phyloP scores from a whole-genome alignment of 345 rosid species.

The Arabidopsis suecica region DNA sequence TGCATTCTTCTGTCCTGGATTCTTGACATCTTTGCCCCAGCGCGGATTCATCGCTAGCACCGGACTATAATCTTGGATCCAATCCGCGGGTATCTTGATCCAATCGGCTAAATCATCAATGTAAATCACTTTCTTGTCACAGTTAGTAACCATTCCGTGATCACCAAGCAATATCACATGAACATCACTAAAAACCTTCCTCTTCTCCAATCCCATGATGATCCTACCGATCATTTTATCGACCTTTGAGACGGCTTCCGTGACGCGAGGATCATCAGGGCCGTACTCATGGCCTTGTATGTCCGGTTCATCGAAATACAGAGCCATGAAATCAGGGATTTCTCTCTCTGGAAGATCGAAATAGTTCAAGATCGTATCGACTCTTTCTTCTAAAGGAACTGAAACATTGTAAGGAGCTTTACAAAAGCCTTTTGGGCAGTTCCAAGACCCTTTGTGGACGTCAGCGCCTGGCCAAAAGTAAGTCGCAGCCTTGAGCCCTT shows the following conservation, averaged over 20 bases:
- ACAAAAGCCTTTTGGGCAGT: constrained; percentile 65
- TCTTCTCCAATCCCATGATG: constrained; percentile 68
- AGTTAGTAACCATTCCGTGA: constrained; percentile 91
- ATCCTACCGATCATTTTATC: constrained; percentile 78
- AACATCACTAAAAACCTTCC: constrained; percentile 79
- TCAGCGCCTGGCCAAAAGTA: constrained; percentile 97
- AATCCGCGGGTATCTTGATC: constrained; percentile 61
- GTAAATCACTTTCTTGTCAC: constrained; percentile 75
- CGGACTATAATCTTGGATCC: constrained; percentile 71
- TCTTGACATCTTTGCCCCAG: constrained; percentile 45
- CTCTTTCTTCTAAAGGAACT: constrained; percentile 77
- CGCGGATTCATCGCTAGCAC: constrained; percentile 75
- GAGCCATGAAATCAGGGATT: constrained; percentile 70
- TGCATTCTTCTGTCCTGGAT: constrained; percentile 26
- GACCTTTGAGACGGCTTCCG: constrained; percentile 62
- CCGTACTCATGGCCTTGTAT: constrained; percentile 86
- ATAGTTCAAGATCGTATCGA: constrained; percentile 70
- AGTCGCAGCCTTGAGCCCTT: constrained; percentile 78
- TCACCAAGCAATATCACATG: constrained; percentile 81
- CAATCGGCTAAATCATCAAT: constrained; percentile 73
- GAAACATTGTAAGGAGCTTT: constrained; percentile 60
- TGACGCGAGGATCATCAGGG: constrained; percentile 80
- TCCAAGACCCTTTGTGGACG: constrained; percentile 85
- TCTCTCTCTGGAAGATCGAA: constrained; percentile 68
- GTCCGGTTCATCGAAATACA: constrained; percentile 89